Percentiles rank a stretch among this genome's conserved stretches.
Evolutionary conservation across 164 flowering plant genomes (phyloP).

Genomic region (Tetracentron sinense): DNA sequence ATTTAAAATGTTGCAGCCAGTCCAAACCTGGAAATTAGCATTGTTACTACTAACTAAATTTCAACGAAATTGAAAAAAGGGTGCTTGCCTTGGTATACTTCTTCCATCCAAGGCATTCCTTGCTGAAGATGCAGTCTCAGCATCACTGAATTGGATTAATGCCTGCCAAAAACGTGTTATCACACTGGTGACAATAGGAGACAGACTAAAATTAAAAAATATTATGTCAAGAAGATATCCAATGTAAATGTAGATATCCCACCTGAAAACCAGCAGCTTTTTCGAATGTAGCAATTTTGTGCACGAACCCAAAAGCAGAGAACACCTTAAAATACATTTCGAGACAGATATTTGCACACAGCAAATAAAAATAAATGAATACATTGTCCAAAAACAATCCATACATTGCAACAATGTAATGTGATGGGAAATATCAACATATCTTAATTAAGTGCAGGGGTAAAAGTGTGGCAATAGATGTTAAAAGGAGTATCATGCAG

Average conservation of each 20-base stretch:
- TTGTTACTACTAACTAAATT: too few relatives aligned
- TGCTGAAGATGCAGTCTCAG: conserved; percentile 75
- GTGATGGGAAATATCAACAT: conserved; percentile 19
- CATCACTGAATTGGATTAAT: conserved; percentile 71
- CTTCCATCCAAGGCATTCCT: conserved; percentile 83
- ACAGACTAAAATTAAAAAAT: background rate
- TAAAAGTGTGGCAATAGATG: conserved; percentile 39
- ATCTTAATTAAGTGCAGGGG: conserved; percentile 42
- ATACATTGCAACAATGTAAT: background rate
- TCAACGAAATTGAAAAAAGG: background rate
- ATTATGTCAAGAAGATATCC: background rate
- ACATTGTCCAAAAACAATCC: conserved; percentile 6
- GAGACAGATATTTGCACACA: conserved; percentile 7
- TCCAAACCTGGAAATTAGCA: background rate
- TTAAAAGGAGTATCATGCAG: too few relatives aligned
- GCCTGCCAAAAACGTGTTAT: conserved; percentile 48
- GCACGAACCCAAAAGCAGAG: conserved; percentile 94
- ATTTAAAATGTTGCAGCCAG: background rate
- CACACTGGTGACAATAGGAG: background rate
- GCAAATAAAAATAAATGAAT: background rate
- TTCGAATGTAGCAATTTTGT: conserved; percentile 92
- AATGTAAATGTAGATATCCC: background rate
- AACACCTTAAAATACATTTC: conserved; percentile 57
- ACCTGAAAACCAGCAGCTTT: conserved; percentile 98
- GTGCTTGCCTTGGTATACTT: conserved; percentile 73